These are phyloP conservation scores for Hygrophorus pudorinus DNA, from an alignment of 768 basidiomycete species.

Conservation along the genomic window DNA sequence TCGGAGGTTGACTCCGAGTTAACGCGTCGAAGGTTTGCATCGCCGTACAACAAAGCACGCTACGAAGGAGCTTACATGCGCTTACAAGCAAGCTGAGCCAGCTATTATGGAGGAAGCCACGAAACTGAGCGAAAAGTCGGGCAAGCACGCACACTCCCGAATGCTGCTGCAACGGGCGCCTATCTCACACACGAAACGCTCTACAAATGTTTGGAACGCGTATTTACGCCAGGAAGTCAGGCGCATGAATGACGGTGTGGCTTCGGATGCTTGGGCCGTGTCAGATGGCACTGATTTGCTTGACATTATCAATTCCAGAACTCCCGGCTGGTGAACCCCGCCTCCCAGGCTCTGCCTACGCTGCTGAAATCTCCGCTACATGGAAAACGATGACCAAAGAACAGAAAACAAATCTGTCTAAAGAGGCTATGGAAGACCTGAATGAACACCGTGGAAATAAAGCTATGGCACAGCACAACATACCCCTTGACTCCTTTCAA, in stretches of 20 bases:
- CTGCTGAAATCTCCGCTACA: not conserved
- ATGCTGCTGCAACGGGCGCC: conserved; percentile 1
- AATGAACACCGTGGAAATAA: conserved; percentile 2
- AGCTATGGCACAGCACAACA: not conserved
- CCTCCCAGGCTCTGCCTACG: not conserved
- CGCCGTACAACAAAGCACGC: not conserved
- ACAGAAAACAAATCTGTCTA: not conserved
- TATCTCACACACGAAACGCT: not conserved
- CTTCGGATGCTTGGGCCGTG: not conserved
- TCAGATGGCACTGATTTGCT: no score
- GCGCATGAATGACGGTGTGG: not conserved
- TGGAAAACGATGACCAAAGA: conserved; percentile 7
- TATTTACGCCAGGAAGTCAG: conserved; percentile 3
- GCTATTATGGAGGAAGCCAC: not conserved
- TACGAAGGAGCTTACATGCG: not conserved
- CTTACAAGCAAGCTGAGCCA: not conserved
- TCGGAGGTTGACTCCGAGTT: no score
- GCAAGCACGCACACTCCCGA: not conserved
- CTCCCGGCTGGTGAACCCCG: not conserved
- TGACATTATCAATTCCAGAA: not conserved
- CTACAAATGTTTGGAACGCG: not conserved
- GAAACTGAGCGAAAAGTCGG: conserved; percentile 2
- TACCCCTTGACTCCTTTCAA: not conserved
- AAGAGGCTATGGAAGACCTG: not conserved
- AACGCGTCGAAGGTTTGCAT: conserved; percentile 1